These are phyloP conservation scores for Penicillium vulpinum DNA, from an alignment of 2,329 filamentous ascomycete species.

Conservation along the genomic window DNA sequence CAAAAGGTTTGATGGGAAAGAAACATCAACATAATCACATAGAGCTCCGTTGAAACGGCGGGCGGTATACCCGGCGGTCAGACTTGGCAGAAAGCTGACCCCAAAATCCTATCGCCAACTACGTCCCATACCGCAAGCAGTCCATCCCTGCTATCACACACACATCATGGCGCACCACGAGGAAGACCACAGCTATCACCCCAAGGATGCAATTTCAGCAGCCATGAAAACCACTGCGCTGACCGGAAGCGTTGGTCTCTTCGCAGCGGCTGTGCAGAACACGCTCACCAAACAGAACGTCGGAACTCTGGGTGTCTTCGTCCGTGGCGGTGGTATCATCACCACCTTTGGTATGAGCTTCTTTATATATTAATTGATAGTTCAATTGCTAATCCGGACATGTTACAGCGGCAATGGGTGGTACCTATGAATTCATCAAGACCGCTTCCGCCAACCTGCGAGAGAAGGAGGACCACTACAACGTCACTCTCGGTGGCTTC, in stretches of 20 bases:
- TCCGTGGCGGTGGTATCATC: constrained; percentile 73
- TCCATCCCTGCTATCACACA: constrained; percentile 24
- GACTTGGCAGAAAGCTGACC: constrained; percentile 25
- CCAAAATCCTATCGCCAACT: constrained; percentile 31
- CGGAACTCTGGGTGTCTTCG: constrained; percentile 77
- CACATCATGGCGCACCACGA: constrained; percentile 51
- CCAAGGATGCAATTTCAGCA: constrained; percentile 71
- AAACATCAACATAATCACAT: not conserved
- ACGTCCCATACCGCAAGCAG: constrained; percentile 30
- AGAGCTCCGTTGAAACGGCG: constrained; percentile 8
- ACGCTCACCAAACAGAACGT: constrained; percentile 80
- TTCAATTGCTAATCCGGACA: constrained; percentile 11
- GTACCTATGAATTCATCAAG: constrained; percentile 74
- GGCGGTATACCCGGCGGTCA: constrained; percentile 29
- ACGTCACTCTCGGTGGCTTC: constrained; percentile 74
- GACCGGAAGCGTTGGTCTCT: constrained; percentile 67
- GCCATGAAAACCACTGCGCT: constrained; percentile 65
- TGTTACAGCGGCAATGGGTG: constrained; percentile 66
- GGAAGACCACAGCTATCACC: constrained; percentile 61
- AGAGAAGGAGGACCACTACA: constrained; percentile 77
- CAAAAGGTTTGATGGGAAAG: not conserved
- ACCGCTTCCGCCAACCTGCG: constrained; percentile 79
- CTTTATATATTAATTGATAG: constrained; percentile 8
- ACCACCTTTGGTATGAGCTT: constrained; percentile 61
- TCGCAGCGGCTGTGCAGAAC: constrained; percentile 80